These are phyloP conservation scores for Zoysia pacifica DNA, from an alignment of 176 grass and related monocot genomes.

Conservation along the genomic window DNA sequence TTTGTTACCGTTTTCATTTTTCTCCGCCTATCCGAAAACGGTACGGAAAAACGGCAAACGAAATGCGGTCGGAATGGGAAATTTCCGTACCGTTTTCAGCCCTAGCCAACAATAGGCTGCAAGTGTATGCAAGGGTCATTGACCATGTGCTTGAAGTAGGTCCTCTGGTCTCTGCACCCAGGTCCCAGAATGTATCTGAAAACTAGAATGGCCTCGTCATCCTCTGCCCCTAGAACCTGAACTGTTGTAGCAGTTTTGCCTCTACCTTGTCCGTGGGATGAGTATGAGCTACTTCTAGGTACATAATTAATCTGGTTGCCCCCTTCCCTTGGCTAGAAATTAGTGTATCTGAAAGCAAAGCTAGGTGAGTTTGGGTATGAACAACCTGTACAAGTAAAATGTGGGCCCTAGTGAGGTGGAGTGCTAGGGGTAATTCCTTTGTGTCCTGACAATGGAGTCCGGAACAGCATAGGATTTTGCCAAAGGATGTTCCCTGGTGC, in stretches of 20 bases:
- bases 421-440: slow-evolving; percentile 21
- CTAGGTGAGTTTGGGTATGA: slow-evolving; percentile 28
- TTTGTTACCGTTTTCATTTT: too few species aligned
- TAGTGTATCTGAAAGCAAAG: slow-evolving; percentile 18
- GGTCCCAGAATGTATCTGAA: slow-evolving; percentile 3
- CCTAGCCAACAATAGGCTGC: slow-evolving; percentile 31
- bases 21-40: too few species aligned
- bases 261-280: slow-evolving; percentile 23
- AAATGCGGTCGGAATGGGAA: too few species aligned
- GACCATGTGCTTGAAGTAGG: slow-evolving; percentile 19
- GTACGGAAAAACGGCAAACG: too few species aligned
- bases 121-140: slow-evolving; percentile 49
- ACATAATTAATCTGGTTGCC: slow-evolving; percentile 2
- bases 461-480: slow-evolving; percentile 28
- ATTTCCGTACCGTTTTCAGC: too few species aligned
- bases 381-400: slow-evolving; percentile 28
- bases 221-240: slow-evolving; percentile 23
- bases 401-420: slow-evolving; percentile 29
- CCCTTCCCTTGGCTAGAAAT: background rate
- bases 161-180: background rate
- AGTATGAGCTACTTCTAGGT: slow-evolving; percentile 22
- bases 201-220: background rate
- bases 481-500: slow-evolving; percentile 6
- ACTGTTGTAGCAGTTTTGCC: slow-evolving; percentile 12
- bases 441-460: slow-evolving; percentile 36